These are phyloP conservation scores for Citrus mangshanensis DNA, from an alignment of 345 rosid species.

Conservation along the genomic window DNA sequence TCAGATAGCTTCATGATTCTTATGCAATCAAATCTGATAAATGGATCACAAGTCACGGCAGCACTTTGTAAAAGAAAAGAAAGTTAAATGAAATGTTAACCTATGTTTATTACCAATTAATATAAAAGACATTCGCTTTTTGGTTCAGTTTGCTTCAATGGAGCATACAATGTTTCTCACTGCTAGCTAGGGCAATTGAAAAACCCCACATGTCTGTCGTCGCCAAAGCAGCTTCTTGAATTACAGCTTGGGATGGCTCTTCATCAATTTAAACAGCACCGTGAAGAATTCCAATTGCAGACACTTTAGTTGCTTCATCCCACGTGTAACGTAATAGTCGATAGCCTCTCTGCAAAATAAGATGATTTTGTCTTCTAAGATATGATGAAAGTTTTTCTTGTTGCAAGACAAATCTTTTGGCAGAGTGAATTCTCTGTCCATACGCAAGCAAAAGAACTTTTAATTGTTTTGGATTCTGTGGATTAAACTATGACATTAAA, in stretches of 20 bases:
- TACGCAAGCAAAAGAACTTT: not conserved
- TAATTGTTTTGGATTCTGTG: not conserved
- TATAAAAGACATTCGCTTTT: not conserved
- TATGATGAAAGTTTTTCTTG: not conserved
- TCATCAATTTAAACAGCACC: not conserved
- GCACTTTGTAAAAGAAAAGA: not conserved
- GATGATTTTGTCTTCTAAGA: not conserved
- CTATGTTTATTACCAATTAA: not conserved
- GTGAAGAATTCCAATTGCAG: slow-evolving; percentile 4
- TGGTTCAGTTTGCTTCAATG: not conserved
- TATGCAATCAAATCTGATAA: not conserved
- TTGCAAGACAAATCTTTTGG: not conserved
- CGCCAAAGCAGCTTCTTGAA: slow-evolving; percentile 12
- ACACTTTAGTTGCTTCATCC: not conserved
- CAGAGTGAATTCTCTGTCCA: slow-evolving; percentile 6
- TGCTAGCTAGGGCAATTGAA: slow-evolving; percentile 6
- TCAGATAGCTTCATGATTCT: not conserved
- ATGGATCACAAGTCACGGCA: not conserved
- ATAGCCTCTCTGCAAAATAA: not conserved
- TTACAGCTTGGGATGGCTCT: slow-evolving; percentile 16
- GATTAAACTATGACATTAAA: not conserved
- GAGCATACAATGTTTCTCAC: slow-evolving; percentile 6
- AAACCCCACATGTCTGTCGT: slow-evolving; percentile 9
- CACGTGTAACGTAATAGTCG: not conserved
- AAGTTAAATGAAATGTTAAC: not conserved